Evolutionary conservation across 2,329 filamentous ascomycete genomes (phyloP).

Genomic region (Paecilomyces fulvus): DNA sequence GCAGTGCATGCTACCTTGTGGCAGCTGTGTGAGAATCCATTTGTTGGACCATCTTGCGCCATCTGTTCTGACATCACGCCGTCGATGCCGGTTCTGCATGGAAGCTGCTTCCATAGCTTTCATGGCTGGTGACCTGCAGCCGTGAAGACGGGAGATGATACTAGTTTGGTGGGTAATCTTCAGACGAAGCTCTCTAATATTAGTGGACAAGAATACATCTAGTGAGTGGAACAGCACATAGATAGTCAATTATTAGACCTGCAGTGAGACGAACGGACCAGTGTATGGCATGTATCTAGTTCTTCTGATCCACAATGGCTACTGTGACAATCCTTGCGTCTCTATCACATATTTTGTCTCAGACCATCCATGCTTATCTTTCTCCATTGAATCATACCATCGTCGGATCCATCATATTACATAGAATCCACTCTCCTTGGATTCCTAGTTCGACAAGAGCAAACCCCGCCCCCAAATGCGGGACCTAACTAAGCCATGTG

Average conservation of each 20-base stretch:
- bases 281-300: too few relatives aligned
- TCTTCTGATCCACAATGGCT: too few relatives aligned
- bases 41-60: neutral
- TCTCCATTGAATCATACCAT: neutral
- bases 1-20: neutral
- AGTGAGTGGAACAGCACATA: neutral
- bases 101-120: neutral
- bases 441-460: neutral
- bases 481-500: neutral
- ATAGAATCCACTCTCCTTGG: neutral
- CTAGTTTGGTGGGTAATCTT: neutral
- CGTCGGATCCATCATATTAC: neutral
- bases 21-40: neutral
- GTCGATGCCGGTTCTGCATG: neutral
- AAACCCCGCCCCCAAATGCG: neutral
- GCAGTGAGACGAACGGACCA: too few relatives aligned
- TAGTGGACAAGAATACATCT: neutral
- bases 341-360: neutral
- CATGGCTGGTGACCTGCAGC: neutral
- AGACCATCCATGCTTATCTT: neutral
- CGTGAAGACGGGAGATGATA: neutral
- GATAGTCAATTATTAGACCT: neutral
- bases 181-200: neutral
- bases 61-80: neutral
- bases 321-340: neutral